Base-by-base conservation (phyloP, 257 asterid genomes). In the Fraxinus cuspidata region DNA sequence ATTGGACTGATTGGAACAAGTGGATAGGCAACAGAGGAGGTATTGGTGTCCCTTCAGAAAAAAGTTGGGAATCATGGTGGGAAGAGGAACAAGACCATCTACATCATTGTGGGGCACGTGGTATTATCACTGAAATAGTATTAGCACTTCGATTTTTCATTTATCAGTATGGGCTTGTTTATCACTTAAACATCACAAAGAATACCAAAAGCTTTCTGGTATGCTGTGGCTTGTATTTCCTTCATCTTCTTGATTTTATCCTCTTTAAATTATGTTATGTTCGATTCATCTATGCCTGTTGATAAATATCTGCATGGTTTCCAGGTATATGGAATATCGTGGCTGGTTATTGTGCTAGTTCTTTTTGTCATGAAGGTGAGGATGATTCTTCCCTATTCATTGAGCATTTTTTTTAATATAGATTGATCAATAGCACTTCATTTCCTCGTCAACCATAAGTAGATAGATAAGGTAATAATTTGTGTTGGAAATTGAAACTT, bases 61-160 rank as follows among this genome's bases (percentile, higher is more conserved):
- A 93, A 81, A 95, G 99, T 87, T 95, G 99, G 99, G 99, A 95
- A 80, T 95, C 99, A 69, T 95, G 99, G 99, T 95, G 99, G 99
- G 97, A 95, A 63, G 97, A 95, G 88, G 99, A 95, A 83, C 99
- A 92, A 86, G 98, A 95, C 64, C 99, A 94, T 89, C 97, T 94
- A 80, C 96, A 89, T 63, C 94, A 92, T 77, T 89, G 97, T 44
- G 99, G 99, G 76, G 83, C 84, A 70, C 99, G 97, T 34, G 99
- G 99, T 73, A 87, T 85, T 69, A 70, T 88, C 44, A 86, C 96
- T 49, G 99, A 94, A 88, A 92, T 94, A 51, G 4, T 94, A 56
- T 77, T 94, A 80, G 81, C 99, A 21, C 75, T 92, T 31, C 83
- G 99, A 64, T 94, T 94, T 87, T 94, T 94, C 82, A 82, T 94